Percentiles rank a stretch among this genome's conserved stretches.
phyloP scores from a whole-genome alignment of 176 grass and related monocot genomes.

The Tillandsia leiboldiana region DNA sequence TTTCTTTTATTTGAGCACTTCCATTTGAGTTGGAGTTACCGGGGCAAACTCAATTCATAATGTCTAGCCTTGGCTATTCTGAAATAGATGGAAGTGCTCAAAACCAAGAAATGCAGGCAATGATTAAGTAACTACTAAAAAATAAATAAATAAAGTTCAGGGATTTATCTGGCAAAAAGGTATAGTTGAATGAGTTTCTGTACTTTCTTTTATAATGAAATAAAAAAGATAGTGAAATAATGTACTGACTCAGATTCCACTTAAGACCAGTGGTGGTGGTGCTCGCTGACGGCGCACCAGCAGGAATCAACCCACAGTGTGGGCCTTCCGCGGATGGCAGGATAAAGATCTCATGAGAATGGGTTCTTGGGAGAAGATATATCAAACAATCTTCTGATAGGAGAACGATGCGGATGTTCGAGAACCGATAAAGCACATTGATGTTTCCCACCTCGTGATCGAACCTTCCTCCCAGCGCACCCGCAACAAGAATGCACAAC shows the following conservation, averaged over 20 bases:
- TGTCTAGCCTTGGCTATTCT: too few species aligned
- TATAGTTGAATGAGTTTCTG: neutral
- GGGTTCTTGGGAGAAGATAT: constrained; percentile 62
- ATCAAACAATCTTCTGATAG: constrained; percentile 75
- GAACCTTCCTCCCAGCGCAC: constrained; percentile 83
- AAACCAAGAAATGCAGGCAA: too few species aligned
- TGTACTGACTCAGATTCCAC: constrained; percentile 67
- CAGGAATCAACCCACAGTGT: constrained; percentile 80
- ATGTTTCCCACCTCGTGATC: constrained; percentile 97
- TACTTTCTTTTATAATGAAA: neutral
- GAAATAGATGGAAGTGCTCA: too few species aligned
- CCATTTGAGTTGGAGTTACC: too few species aligned
- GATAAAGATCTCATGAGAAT: constrained; percentile 53
- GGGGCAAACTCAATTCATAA: too few species aligned
- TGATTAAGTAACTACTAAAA: too few species aligned
- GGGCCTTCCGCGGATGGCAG: constrained; percentile 50
- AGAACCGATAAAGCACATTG: constrained; percentile 67
- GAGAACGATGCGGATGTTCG: constrained; percentile 49
- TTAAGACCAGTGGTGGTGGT: constrained; percentile 74
- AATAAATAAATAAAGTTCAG: neutral
- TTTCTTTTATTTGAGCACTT: too few species aligned
- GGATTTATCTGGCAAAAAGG: neutral
- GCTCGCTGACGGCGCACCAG: constrained; percentile 37
- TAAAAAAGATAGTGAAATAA: neutral
- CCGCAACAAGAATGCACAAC: constrained; percentile 71